Conservation (phyloP, 2,329 filamentous ascomycete species). For the Botryotinia convoluta region DNA sequence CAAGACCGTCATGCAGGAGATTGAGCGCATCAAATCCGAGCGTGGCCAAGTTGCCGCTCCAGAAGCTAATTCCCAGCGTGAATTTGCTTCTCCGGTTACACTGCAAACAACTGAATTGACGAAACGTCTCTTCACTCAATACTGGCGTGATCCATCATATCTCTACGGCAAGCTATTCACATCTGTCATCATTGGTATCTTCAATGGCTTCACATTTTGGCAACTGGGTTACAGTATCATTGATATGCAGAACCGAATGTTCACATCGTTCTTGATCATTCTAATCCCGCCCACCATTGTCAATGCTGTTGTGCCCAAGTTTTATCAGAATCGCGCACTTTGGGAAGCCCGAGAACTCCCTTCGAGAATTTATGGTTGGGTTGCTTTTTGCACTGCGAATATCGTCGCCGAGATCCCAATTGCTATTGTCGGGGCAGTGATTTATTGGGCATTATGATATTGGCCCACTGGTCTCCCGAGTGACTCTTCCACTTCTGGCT, state of each 20-base stretch:
- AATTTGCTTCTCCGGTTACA: constrained; percentile 65
- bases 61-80: constrained; percentile 43
- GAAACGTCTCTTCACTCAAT: constrained; percentile 66
- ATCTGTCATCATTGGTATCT: constrained; percentile 67
- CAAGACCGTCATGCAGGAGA: constrained; percentile 58
- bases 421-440: constrained; percentile 58
- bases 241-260: constrained; percentile 76
- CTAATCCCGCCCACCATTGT: constrained; percentile 66
- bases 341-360: constrained; percentile 74
- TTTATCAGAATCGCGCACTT: constrained; percentile 68
- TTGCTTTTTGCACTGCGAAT: constrained; percentile 72
- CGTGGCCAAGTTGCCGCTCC: constrained; percentile 41
- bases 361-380: constrained; percentile 73
- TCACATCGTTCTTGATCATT: constrained; percentile 65
- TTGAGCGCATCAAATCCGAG: constrained; percentile 47
- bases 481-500: constrained; percentile 64
- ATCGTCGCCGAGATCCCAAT: constrained; percentile 71
- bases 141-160: constrained; percentile 76
- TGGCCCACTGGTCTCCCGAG: constrained; percentile 69
- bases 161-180: constrained; percentile 75
- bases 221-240: constrained; percentile 61
- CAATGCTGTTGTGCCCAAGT: constrained; percentile 74
- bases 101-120: constrained; percentile 65
- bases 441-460: constrained; percentile 78
- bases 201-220: constrained; percentile 79